Conservation (phyloP, 202 grass and related monocot genomes). For the Elaeis oleifera region DNA sequence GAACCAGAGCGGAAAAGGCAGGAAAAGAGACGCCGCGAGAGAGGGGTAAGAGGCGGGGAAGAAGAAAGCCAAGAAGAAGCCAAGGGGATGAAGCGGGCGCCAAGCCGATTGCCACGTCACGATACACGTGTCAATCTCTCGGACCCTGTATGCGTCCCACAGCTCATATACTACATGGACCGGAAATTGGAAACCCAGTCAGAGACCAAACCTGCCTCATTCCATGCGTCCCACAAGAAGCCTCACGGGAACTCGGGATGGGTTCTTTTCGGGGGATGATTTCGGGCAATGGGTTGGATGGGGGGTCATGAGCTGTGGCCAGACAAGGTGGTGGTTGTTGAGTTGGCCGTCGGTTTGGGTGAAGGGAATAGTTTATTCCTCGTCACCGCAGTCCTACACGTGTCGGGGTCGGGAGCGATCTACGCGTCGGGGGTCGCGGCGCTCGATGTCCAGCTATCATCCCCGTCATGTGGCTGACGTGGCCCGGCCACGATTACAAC, state of each 20-base stretch:
- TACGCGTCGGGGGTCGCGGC: conserved; percentile 36
- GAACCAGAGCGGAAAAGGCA: not conserved
- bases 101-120: conserved; percentile 75
- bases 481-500: conserved; percentile 6
- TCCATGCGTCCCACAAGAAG: too few species aligned
- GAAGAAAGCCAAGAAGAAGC: not conserved
- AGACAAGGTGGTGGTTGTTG: conserved; percentile 32
- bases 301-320: not conserved
- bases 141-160: conserved; percentile 21
- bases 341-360: conserved; percentile 37
- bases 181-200: not conserved
- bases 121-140: conserved; percentile 63
- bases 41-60: conserved; percentile 1
- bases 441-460: conserved; percentile 28
- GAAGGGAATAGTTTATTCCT: conserved; percentile 36
- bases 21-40: not conserved
- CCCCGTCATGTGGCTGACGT: conserved; percentile 65
- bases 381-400: conserved; percentile 34
- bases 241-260: not conserved
- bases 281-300: too few species aligned
- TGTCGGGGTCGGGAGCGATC: conserved; percentile 17
- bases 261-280: not conserved
- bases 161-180: not conserved
- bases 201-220: not conserved
- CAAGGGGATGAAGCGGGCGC: conserved; percentile 20